Evolutionary conservation across 768 basidiomycete genomes (phyloP), one percentile per base, ranked within the genome.

Genomic region (Mrakia hoshinonis): DNA sequence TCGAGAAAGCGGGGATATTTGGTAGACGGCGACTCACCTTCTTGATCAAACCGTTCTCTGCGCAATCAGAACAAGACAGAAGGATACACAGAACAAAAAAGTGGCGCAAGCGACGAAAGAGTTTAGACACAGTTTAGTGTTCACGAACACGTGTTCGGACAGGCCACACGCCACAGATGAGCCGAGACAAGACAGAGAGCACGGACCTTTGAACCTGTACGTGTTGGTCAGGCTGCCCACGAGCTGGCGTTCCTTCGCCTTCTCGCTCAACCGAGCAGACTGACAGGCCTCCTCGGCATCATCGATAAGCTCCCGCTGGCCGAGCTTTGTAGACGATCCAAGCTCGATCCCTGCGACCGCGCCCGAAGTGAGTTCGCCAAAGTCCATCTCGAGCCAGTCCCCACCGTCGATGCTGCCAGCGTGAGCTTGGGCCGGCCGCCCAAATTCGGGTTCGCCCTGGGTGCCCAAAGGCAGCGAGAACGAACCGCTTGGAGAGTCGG

Each of bases 41-140:
- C 83, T 98, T 98, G 87, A 97, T 92, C 79, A 98, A 85, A 9
- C 95, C 95, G 70, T 92, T 89, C 0, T 84, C 79, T 78, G 94
- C 95, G 84, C 95, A 26, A 26, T 4, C 15, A 3, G 34, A 34
- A 15, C 18, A 7, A 13, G 34, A 4, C n/a, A 13, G 7, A 13
- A 52, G n/a, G 29, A 24, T 24, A 7, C n/a, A 29, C 20, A 18
- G 26, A 26, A 13, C 15, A 3, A 55, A 34, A 15, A 31, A 7
- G 22, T 29, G 5, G 29, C 10, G 7, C 10, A 52, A 13, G 29
- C 10, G 29, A 7, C n/a, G 51, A 24, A 7, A 52, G n/a, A n/a
- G 51, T 58, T 36, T 22, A n/a, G n/a, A 26, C 22, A 2, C 10
- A 39, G 4, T 7, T 22, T n/a, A n/a, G n/a, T n/a, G n/a, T n/a